A percentile compares a stretch with the other conserved stretches of the same genome.
Conservation (phyloP, 2,329 filamentous ascomycete species). For the Microdochium bolleyi region DNA sequence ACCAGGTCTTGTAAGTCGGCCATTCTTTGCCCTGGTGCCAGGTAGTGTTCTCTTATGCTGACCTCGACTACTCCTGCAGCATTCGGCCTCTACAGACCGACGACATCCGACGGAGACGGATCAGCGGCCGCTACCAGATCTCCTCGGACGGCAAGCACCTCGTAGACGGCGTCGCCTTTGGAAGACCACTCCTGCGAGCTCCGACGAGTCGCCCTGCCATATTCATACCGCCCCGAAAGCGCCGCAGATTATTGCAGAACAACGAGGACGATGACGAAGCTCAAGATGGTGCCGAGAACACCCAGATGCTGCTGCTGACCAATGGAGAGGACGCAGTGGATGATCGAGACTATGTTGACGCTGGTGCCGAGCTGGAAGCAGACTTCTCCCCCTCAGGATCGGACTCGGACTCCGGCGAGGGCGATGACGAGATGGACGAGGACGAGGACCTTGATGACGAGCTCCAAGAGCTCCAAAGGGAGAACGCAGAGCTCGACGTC, state of each 20-base stretch:
- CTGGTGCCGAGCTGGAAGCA: conserved; percentile 12
- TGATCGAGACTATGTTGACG: conserved; percentile 8
- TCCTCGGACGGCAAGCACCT: conserved; percentile 70
- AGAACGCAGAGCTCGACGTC: conserved; percentile 20
- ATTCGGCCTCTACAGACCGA: conserved; percentile 71
- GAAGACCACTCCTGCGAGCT: conserved; percentile 58
- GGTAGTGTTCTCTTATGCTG: background rate
- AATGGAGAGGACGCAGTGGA: conserved; percentile 13
- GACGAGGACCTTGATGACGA: conserved; percentile 30
- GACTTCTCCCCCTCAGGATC: conserved; percentile 11
- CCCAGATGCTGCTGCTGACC: conserved; percentile 22
- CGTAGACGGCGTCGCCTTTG: conserved; percentile 79
- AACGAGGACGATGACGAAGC: conserved; percentile 20
- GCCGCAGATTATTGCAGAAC: conserved; percentile 41
- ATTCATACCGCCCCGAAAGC: conserved; percentile 67
- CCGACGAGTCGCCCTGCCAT: conserved; percentile 57
- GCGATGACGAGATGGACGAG: conserved; percentile 14
- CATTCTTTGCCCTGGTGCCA: background rate
- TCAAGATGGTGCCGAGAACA: conserved; percentile 19
- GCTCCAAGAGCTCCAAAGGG: conserved; percentile 31
- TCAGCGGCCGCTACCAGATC: conserved; percentile 78
- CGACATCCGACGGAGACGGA: conserved; percentile 63
- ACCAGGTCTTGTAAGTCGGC: conserved; percentile 65
- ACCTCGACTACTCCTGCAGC: conserved; percentile 28
- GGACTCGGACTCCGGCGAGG: conserved; percentile 15